Evolutionary conservation across 2,329 filamentous ascomycete genomes (phyloP).

Genomic region (Aulographum hederae): DNA sequence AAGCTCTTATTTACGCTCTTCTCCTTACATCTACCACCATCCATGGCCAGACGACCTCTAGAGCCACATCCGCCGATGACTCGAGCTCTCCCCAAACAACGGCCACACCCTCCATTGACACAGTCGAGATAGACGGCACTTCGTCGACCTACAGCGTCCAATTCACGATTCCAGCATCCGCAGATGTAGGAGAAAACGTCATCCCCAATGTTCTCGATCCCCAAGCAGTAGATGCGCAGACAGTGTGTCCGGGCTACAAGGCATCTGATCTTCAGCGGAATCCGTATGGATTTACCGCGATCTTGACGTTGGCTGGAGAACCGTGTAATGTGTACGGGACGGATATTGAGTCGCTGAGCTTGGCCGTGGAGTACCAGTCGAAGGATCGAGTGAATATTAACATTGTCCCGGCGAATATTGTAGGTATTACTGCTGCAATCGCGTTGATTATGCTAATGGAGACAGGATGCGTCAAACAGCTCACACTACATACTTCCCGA

Average conservation of each 20-base stretch:
- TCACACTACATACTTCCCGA: conserved; percentile 52
- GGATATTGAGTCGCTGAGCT: conserved; percentile 47
- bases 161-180: conserved; percentile 19
- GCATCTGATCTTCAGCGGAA: conserved; percentile 30
- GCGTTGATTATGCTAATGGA: not conserved
- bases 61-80: too few relatives aligned
- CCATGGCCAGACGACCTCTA: too few relatives aligned
- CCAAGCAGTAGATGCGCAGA: conserved; percentile 42
- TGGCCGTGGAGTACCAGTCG: conserved; percentile 52
- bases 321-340: conserved; percentile 60
- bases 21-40: too few relatives aligned
- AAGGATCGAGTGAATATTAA: conserved; percentile 49
- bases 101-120: not conserved
- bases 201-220: conserved; percentile 49
- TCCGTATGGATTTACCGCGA: conserved; percentile 30
- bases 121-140: not conserved
- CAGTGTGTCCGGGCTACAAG: conserved; percentile 42
- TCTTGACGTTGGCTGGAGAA: conserved; percentile 31
- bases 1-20: too few relatives aligned
- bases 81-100: too few relatives aligned
- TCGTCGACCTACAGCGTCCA: not conserved
- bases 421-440: too few relatives aligned
- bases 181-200: conserved; percentile 17
- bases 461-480: conserved; percentile 33
- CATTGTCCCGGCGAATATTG: conserved; percentile 42